Evolutionary conservation across 441 rosid species (phyloP), one percentile per base, ranked within the genome.

Genomic region (Populus tomentosa): DNA sequence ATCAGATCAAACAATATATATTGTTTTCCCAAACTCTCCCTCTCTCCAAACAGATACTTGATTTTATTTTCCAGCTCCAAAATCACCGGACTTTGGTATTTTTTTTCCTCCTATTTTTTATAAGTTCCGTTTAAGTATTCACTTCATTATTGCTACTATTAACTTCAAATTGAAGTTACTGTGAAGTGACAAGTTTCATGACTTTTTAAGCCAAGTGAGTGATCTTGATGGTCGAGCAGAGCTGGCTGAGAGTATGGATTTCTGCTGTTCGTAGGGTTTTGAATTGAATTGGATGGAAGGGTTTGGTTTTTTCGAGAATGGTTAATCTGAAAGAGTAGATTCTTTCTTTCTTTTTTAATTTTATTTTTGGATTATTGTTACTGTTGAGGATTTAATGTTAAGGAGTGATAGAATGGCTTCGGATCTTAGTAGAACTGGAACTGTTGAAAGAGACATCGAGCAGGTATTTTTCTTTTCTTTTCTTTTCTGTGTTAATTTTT

Each of bases 21-120:
- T 77, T 56, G 66, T 73, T 84, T 85, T 76, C 76, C 81, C 80
- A 78, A 83, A 84, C 85, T 87, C 84, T 86, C 77, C 83, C 30
- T 79, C 53, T 24, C 72, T 81, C 79, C 73, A 32, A 71, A 63
- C 78, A 66, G 38, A 74, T 74, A 53, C 74, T 30, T 65, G 28
- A 67, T 53, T 26, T 38, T 20, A n/a, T 69, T 73, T 73, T 73
- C 46, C 74, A 59, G 46, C 70, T 73, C 70, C 66, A 32, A 66
- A 72, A 73, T 71, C 73, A 40, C 71, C 10, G 63, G 69, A 33
- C 74, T 14, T n/a, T 1, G 2, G 21, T 36, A 16, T 2, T 71
- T 61, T 38, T 26, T 69, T 65, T 26, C 28, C 77, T 53, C 75
- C 56, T 67, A 26, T 73, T 74, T 53, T 62, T n/a, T 67, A 24